phyloP scores from a whole-genome alignment of 139 green algal species.

The Chlamydomonas eustigma region DNA sequence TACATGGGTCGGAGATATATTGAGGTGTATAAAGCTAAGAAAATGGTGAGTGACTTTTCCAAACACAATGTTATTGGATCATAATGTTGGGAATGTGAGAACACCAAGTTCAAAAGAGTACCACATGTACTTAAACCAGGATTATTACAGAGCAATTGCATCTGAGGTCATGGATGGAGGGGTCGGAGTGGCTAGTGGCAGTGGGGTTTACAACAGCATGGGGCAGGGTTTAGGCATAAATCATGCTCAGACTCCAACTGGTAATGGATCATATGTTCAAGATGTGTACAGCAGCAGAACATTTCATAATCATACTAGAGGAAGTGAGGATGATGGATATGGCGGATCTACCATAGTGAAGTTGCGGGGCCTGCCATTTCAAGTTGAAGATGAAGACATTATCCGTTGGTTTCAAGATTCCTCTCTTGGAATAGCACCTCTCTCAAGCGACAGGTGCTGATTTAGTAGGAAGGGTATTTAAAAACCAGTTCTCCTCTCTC shows the following conservation, averaged over 20 bases:
- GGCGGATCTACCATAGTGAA: conserved; percentile 61
- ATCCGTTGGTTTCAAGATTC: conserved; percentile 76
- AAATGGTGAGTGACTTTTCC: conserved; percentile 15
- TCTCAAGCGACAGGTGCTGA: conserved; percentile 38
- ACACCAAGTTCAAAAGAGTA: not conserved
- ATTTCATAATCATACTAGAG: no score
- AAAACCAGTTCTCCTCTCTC: no score
- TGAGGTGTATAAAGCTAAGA: conserved; percentile 11
- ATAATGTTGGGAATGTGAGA: not conserved
- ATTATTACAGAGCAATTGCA: conserved; percentile 66
- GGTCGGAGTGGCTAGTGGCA: conserved; percentile 15
- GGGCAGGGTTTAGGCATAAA: conserved; percentile 10
- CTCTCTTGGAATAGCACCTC: conserved; percentile 28
- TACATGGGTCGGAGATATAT: conserved; percentile 61
- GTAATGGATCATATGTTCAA: no score
- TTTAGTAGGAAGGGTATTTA: no score
- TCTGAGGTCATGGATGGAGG: conserved; percentile 46
- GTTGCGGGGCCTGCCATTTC: conserved; percentile 82
- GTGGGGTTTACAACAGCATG: conserved; percentile 18
- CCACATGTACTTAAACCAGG: conserved; percentile 23
- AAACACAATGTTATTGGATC: no score
- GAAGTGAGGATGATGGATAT: not conserved
- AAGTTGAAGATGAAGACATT: conserved; percentile 68
- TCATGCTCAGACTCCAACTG: no score
- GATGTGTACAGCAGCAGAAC: not conserved